These are phyloP conservation scores for Neospermospora avenae DNA, from an alignment of 2,329 filamentous ascomycete species.

Conservation along the genomic window DNA sequence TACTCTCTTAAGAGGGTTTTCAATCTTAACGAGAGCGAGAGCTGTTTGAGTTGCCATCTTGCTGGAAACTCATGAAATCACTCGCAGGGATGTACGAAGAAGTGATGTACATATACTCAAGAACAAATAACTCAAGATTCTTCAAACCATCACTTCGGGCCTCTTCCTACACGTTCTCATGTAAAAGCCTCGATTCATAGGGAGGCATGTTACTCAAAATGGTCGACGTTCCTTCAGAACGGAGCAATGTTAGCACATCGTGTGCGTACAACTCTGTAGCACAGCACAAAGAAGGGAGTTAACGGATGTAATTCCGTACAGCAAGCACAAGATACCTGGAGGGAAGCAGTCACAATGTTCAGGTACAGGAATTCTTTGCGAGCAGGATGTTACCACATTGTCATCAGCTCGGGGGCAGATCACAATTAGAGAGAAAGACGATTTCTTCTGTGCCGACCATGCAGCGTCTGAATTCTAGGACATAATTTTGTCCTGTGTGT, in stretches of 20 bases:
- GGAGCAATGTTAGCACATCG: background rate
- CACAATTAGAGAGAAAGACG: background rate
- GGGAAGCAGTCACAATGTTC: background rate
- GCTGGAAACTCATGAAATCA: background rate
- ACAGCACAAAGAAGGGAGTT: background rate
- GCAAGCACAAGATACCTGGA: background rate
- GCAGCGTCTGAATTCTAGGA: slow-evolving; percentile 20
- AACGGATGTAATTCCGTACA: background rate
- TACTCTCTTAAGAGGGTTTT: slow-evolving; percentile 26
- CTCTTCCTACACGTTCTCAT: too few species aligned
- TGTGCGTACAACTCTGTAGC: background rate
- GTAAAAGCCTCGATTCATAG: too few species aligned
- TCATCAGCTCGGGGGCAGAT: too few species aligned
- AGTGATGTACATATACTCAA: too few species aligned
- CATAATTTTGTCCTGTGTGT: slow-evolving; percentile 26
- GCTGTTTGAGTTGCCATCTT: slow-evolving; percentile 27
- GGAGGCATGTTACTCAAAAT: too few species aligned
- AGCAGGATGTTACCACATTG: too few species aligned
- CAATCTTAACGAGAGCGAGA: slow-evolving; percentile 28
- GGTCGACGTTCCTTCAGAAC: background rate
- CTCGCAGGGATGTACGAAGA: background rate
- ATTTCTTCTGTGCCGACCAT: background rate
- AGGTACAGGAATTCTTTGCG: too few species aligned
- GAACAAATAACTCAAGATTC: too few species aligned
- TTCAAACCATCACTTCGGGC: too few species aligned